Evolutionary conservation across 495 filamentous ascomycete genomes (phyloP).

Genomic region (Thermothielavioides terrestris): DNA sequence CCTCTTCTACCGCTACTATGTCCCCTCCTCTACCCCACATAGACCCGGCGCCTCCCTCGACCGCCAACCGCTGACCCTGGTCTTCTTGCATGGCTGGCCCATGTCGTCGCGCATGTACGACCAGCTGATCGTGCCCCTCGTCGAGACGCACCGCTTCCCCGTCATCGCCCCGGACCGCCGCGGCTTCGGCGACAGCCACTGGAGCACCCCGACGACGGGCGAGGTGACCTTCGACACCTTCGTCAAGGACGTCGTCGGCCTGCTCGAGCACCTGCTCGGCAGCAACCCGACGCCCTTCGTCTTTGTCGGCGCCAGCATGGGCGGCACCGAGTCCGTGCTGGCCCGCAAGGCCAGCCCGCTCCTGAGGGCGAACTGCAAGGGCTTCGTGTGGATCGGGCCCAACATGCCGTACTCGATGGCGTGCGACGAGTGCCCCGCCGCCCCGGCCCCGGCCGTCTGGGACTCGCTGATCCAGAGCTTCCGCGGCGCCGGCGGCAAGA

Average conservation of each 20-base stretch:
- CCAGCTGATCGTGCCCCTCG: conserved; percentile 18
- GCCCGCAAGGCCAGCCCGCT: background rate
- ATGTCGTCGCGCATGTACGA: conserved; percentile 27
- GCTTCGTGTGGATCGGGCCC: conserved; percentile 14
- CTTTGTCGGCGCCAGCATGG: conserved; percentile 22
- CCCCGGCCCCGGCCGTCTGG: background rate
- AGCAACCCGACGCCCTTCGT: conserved; percentile 9
- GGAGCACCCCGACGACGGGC: conserved; percentile 1
- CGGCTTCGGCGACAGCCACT: conserved; percentile 23
- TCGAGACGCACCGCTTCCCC: conserved; percentile 18
- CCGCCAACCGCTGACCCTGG: conserved; percentile 10
- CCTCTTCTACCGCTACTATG: conserved; percentile 17
- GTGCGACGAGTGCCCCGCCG: background rate
- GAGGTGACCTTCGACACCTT: conserved; percentile 21
- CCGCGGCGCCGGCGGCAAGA: background rate
- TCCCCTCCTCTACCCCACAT: conserved; percentile 4
- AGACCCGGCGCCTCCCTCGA: background rate
- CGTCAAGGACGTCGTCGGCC: conserved; percentile 3
- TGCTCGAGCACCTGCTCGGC: background rate
- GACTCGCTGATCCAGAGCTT: background rate
- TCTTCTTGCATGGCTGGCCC: conserved; percentile 29
- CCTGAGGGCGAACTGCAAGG: conserved; percentile 5
- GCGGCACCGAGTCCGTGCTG: conserved; percentile 15
- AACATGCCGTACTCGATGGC: conserved; percentile 13
- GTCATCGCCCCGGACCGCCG: conserved; percentile 25